Evolutionary conservation across 768 basidiomycete species (phyloP).

Genomic region (Coprinopsis marcescibilis): DNA sequence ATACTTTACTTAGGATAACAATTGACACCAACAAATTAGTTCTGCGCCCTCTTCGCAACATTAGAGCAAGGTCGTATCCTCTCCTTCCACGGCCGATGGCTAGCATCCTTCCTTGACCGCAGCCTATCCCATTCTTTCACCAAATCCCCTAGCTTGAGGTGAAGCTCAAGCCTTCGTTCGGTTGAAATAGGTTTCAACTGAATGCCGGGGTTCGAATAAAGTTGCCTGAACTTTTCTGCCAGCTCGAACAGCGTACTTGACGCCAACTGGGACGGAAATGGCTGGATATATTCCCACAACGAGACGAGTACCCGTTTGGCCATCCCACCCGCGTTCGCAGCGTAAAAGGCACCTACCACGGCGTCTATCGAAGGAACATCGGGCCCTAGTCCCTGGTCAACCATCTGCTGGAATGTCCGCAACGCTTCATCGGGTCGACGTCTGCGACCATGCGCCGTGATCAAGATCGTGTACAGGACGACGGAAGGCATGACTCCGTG

Average conservation of each 20-base stretch:
- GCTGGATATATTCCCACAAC: conserved; percentile 60
- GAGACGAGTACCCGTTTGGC: conserved; percentile 51
- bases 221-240: background rate
- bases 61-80: no score
- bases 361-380: conserved; percentile 72
- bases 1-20: conserved; percentile 8
- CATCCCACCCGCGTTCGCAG: conserved; percentile 41
- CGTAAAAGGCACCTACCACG: conserved; percentile 61
- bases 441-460: conserved; percentile 62
- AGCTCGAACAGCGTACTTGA: conserved; percentile 10
- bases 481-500: conserved; percentile 52
- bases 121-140: conserved; percentile 2
- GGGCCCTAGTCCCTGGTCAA: conserved; percentile 53
- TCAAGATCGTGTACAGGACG: conserved; percentile 73
- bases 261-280: conserved; percentile 49
- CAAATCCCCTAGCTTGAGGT: conserved; percentile 1
- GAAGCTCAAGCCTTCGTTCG: background rate
- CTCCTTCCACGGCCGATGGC: background rate
- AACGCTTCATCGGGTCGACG: conserved; percentile 50
- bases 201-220: background rate
- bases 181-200: background rate
- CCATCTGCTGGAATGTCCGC: conserved; percentile 56
- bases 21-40: no score
- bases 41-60: no score
- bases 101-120: conserved; percentile 1